These are phyloP conservation scores for Kwoniella pini DNA, from an alignment of 768 basidiomycete genomes.

Conservation along the genomic window DNA sequence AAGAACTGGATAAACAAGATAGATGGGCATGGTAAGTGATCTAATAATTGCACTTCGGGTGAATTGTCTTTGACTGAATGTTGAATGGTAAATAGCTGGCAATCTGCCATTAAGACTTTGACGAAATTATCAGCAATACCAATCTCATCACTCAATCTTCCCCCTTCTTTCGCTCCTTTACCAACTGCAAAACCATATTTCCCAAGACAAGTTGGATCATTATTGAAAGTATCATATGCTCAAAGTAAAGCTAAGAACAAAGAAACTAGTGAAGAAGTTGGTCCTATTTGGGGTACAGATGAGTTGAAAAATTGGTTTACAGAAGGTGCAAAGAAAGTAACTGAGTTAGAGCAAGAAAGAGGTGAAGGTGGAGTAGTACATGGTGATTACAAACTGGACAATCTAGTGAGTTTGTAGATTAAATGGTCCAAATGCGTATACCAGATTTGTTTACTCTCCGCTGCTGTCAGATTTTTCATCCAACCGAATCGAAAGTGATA, in stretches of 20 bases:
- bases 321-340: conserved; percentile 61
- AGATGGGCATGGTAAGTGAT: conserved; percentile 74
- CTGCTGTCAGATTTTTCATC: conserved; percentile 82
- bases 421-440: not conserved
- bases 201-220: conserved; percentile 87
- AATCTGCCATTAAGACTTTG: conserved; percentile 45
- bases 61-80: no score
- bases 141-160: conserved; percentile 65
- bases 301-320: conserved; percentile 77
- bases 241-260: conserved; percentile 72
- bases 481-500: conserved; percentile 85
- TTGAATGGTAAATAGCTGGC: conserved; percentile 35
- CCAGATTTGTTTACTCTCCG: not conserved
- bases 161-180: conserved; percentile 54
- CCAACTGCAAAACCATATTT: conserved; percentile 65
- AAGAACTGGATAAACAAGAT: conserved; percentile 64
- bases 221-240: conserved; percentile 74
- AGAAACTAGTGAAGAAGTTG: conserved; percentile 62
- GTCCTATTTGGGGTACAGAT: conserved; percentile 73
- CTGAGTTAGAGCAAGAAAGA: conserved; percentile 67
- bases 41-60: no score
- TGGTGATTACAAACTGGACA: conserved; percentile 98
- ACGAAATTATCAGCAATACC: conserved; percentile 58
- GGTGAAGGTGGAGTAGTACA: conserved; percentile 78
- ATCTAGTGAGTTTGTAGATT: conserved; percentile 62